Conservation (phyloP, 106 monocot species). For the Dendrobium chrysotoxum region DNA sequence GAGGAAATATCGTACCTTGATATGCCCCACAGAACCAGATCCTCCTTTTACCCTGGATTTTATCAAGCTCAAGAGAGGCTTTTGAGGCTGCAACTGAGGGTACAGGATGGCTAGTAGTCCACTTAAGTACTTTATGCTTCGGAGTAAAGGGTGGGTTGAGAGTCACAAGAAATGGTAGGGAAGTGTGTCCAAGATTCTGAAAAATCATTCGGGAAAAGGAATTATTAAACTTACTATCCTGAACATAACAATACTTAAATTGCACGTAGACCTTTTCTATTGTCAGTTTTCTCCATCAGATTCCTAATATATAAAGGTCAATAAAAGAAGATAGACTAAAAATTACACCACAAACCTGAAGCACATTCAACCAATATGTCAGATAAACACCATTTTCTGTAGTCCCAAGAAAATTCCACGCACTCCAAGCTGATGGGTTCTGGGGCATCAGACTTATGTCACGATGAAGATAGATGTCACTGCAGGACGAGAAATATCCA, state of each 20-base stretch:
- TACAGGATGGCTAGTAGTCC: conserved; percentile 76
- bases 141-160: conserved; percentile 66
- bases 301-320: not conserved
- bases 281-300: not conserved
- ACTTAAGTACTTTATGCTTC: conserved; percentile 48
- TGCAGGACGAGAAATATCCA: conserved; percentile 14
- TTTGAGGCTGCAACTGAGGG: conserved; percentile 85
- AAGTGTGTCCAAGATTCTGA: conserved; percentile 61
- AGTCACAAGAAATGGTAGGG: conserved; percentile 61
- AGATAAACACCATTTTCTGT: conserved; percentile 50
- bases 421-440: conserved; percentile 86
- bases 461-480: conserved; percentile 87
- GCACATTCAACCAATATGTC: conserved; percentile 93
- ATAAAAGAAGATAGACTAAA: not conserved
- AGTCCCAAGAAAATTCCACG: conserved; percentile 93
- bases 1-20: conserved; percentile 44
- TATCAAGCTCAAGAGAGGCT: conserved; percentile 69
- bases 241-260: not conserved
- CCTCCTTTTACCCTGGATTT: conserved; percentile 73
- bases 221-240: not conserved
- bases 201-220: conserved; percentile 1
- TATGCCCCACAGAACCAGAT: conserved; percentile 98
- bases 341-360: conserved; percentile 55
- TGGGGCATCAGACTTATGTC: conserved; percentile 80
- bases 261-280: not conserved